Percentiles rank a stretch among this genome's conserved stretches.
Evolutionary conservation across 164 flowering plant genomes (phyloP).

Genomic region (Tetrastigma voinierianum): DNA sequence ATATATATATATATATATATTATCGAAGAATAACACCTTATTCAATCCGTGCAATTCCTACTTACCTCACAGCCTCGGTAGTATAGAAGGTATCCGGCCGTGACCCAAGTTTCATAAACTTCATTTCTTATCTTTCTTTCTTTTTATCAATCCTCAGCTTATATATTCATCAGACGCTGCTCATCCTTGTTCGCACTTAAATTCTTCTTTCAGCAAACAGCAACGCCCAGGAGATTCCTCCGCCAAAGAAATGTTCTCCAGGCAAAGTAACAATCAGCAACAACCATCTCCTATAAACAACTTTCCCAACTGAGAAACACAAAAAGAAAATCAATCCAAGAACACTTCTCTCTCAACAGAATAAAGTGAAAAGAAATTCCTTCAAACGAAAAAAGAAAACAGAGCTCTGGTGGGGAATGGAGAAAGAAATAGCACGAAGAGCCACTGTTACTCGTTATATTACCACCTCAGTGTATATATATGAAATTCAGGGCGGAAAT

Average conservation of each 20-base stretch:
- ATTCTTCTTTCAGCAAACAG: conserved; percentile 15
- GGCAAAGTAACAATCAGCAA: conserved; percentile 2
- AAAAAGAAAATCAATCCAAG: not conserved
- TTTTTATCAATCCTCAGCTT: not conserved
- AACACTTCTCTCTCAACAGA: not conserved
- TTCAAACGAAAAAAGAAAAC: conserved; percentile 5
- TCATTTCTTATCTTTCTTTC: conserved; percentile 49
- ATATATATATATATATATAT: no score
- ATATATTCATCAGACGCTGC: conserved; percentile 10
- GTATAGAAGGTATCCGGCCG: conserved; percentile 93
- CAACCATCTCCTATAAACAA: conserved; percentile 6
- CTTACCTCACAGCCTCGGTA: conserved; percentile 78
- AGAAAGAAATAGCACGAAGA: conserved; percentile 12
- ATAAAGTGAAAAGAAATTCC: not conserved
- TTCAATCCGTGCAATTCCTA: not conserved
- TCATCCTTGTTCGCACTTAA: not conserved
- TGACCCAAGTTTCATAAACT: conserved; percentile 98
- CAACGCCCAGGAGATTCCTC: conserved; percentile 7
- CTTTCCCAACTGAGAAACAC: conserved; percentile 1
- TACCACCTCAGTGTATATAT: conserved; percentile 7
- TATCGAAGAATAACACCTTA: not conserved
- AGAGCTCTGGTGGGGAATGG: no score
- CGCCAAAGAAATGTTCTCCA: conserved; percentile 21
- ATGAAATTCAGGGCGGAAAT: conserved; percentile 13
- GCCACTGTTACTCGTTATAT: conserved; percentile 8